Evolutionary conservation across 345 rosid genomes (phyloP).

Genomic region (Eucalyptus grandis): DNA sequence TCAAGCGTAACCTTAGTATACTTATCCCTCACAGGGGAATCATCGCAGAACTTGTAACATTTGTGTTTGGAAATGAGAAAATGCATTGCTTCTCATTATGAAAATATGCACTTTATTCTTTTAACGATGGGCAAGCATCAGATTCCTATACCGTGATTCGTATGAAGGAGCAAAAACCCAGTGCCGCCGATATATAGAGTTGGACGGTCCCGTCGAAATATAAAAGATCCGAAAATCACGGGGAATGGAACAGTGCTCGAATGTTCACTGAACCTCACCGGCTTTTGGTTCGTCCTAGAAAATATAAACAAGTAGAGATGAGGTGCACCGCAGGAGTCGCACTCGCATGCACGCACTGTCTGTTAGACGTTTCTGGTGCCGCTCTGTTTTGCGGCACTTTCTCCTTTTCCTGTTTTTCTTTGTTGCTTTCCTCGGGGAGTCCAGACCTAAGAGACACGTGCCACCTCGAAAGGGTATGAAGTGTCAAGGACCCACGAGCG

Average conservation of each 20-base stretch:
- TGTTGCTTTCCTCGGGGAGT: background rate
- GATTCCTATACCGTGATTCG: background rate
- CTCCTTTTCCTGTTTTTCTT: background rate
- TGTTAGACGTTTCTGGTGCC: background rate
- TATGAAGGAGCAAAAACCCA: background rate
- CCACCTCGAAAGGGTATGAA: background rate
- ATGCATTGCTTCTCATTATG: background rate
- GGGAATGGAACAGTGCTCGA: background rate
- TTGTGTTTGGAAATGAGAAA: background rate
- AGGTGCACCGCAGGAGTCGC: background rate
- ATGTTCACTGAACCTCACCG: background rate
- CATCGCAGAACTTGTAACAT: background rate
- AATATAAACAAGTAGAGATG: background rate
- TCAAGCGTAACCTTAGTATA: accelerated
- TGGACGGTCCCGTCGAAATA: background rate
- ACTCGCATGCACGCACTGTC: background rate
- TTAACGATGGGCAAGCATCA: background rate
- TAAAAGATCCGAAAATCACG: background rate
- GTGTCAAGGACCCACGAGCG: background rate
- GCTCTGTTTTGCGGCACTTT: background rate
- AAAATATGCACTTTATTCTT: background rate
- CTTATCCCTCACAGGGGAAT: background rate
- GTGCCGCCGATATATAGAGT: background rate
- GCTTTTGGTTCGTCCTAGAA: background rate
- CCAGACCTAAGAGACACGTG: slow-evolving; percentile 17